Conservation (phyloP, 1,139 yeast species). For the Candida dubliniensis region DNA sequence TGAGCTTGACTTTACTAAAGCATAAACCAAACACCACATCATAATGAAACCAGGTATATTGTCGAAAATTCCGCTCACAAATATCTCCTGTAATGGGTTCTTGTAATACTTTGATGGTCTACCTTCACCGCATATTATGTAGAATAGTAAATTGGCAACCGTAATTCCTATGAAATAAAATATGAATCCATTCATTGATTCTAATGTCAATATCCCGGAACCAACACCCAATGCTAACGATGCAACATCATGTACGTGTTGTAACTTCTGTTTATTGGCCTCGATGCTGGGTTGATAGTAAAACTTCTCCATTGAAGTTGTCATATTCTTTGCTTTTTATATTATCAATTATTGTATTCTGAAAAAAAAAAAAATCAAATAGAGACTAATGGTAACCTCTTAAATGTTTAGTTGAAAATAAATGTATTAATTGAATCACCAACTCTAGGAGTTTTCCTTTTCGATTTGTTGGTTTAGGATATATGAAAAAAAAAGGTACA, state of each 20-base stretch:
- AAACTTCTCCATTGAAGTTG: conserved; percentile 10
- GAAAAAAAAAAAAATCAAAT: no score
- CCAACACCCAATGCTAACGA: conserved; percentile 67
- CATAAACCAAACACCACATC: conserved; percentile 85
- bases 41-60: conserved; percentile 71
- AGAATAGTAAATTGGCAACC: conserved; percentile 43
- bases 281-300: conserved; percentile 28
- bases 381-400: no score
- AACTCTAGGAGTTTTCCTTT: no score
- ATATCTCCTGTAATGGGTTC: conserved; percentile 55
- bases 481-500: no score
- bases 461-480: no score
- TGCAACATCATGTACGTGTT: conserved; percentile 61
- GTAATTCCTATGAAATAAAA: conserved; percentile 56
- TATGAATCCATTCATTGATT: conserved; percentile 60
- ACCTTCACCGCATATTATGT: conserved; percentile 41
- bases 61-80: conserved; percentile 54
- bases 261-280: conserved; percentile 42
- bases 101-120: conserved; percentile 49
- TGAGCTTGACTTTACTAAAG: conserved; percentile 43
- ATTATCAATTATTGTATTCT: neutral
- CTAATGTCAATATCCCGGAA: conserved; percentile 71
- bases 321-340: neutral
- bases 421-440: no score
- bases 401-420: no score